phyloP scores from a whole-genome alignment of 2,329 filamentous ascomycete species.

The Shiraia bambusicola region DNA sequence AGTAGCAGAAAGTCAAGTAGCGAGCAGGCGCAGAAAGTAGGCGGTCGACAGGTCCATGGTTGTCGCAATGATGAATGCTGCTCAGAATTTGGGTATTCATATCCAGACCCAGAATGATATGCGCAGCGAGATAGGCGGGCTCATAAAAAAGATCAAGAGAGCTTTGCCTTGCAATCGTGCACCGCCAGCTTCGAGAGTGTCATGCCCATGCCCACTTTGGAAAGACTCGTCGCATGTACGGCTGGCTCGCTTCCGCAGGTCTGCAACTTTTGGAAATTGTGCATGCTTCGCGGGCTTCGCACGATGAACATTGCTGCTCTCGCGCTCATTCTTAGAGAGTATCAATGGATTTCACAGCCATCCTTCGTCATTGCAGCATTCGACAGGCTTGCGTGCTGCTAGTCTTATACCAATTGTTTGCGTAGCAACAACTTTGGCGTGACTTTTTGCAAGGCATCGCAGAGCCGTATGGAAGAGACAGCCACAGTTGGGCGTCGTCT shows the following conservation, averaged over 20 bases:
- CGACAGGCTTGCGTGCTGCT: constrained; percentile 36
- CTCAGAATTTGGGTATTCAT: constrained; percentile 29
- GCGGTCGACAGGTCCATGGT: constrained; percentile 28
- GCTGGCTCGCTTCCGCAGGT: constrained; percentile 18
- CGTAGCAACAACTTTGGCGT: constrained; percentile 31
- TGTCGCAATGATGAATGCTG: constrained; percentile 20
- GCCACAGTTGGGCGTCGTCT: constrained; percentile 20
- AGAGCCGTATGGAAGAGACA: constrained; percentile 26
- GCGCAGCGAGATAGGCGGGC: constrained; percentile 12
- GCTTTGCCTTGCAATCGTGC: constrained; percentile 12
- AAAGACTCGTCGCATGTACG: constrained; percentile 12
- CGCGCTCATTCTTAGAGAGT: constrained; percentile 14
- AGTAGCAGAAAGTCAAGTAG: constrained; percentile 27
- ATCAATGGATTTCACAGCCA: constrained; percentile 20
- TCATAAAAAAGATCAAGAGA: constrained; percentile 8
- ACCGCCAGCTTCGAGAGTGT: constrained; percentile 18
- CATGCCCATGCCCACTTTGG: constrained; percentile 18
- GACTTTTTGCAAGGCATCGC: constrained; percentile 33
- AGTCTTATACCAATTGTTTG: constrained; percentile 34
- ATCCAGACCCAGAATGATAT: constrained; percentile 19
- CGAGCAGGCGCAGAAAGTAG: constrained; percentile 8
- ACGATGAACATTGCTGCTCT: constrained; percentile 14
- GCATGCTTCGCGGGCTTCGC: no score
- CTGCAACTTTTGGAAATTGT: constrained; percentile 12
- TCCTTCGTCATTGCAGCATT: constrained; percentile 30